phyloP scores from a whole-genome alignment of 805 yeast genomes.

The Ogataea chonburiensis region DNA sequence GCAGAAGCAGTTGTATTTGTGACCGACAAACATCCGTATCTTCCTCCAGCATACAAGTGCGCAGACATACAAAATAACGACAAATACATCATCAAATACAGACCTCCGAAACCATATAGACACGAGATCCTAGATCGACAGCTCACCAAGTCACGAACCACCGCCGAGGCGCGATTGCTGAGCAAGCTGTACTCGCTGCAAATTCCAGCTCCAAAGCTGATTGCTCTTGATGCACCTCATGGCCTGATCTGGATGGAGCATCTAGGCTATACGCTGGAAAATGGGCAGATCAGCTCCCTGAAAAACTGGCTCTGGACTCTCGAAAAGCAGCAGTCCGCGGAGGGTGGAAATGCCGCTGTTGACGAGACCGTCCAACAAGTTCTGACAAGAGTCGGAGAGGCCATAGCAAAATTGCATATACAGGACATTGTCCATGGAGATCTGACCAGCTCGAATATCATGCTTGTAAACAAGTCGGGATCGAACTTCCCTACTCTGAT shows the following conservation, averaged over 20 bases:
- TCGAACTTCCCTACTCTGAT: slow-evolving; percentile 58
- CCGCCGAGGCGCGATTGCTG: slow-evolving; percentile 79
- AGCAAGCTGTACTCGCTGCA: slow-evolving; percentile 53
- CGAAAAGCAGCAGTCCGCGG: slow-evolving; percentile 35
- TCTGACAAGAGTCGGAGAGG: slow-evolving; percentile 57
- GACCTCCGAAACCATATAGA: slow-evolving; percentile 90
- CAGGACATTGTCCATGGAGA: slow-evolving; percentile 91
- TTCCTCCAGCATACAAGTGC: slow-evolving; percentile 34
- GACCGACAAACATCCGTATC: slow-evolving; percentile 66
- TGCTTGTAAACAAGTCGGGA: slow-evolving; percentile 40
- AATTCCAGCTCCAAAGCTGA: slow-evolving; percentile 66
- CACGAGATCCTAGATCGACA: slow-evolving; percentile 77
- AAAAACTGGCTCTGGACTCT: slow-evolving; percentile 73
- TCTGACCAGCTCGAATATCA: slow-evolving; percentile 83
- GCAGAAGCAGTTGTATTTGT: slow-evolving; percentile 84
- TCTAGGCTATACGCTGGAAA: slow-evolving; percentile 55
- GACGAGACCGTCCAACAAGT: slow-evolving; percentile 42
- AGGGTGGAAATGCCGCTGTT: slow-evolving; percentile 23
- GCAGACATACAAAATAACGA: slow-evolving; percentile 26
- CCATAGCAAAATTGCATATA: slow-evolving; percentile 69
- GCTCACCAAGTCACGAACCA: slow-evolving; percentile 76
- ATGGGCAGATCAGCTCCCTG: slow-evolving; percentile 57
- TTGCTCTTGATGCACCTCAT: slow-evolving; percentile 71
- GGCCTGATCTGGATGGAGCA: slow-evolving; percentile 91
- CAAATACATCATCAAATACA: slow-evolving; percentile 68